Base-by-base conservation (phyloP, 106 monocot genomes). In the Dendrobium huoshanense region DNA sequence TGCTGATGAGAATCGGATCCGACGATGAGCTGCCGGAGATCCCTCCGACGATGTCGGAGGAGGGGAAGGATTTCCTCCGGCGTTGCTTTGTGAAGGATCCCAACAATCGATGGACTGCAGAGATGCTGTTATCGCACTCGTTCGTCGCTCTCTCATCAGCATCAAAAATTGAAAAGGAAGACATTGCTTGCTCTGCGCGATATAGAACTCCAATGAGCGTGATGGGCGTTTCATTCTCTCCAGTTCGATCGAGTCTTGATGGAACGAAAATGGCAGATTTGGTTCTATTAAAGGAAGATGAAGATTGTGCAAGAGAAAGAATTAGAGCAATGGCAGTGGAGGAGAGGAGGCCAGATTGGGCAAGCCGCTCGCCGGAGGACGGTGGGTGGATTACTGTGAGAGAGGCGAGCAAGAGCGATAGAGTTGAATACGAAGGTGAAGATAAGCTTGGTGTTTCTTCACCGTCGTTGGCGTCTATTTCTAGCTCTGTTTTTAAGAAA, bases 61-160 rank as follows among this genome's bases (percentile, higher is more conserved):
- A 78, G 45, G 85, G 85, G 40, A 85, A 79, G 80, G 88, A 88
- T 55, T 88, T 88, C 67, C 49, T 86, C 67, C 54, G 47, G 13
- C 75, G 56, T 20, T 85, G 88, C 58, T 76, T 88, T 9, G 67
- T 76, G 6, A 78, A 48, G 58, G 78, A 85, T 18, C 85, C 85
- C 9, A 45, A 19, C 16, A 58, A 49, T 65, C 80, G 88, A 49
- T 83, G 85, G 88, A 83, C 83, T 20, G 88, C 83, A 0, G 83
- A 83, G 55, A 83, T 85, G 85, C 83, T 88, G 1, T 51, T 83
- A 49, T 20, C 64, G 4, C 88, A 88, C 56, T 83, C 88, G 2
- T 87, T 83, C 40, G 4, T 55, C 27, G 44, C 3, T 10, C 22
- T 41, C n/a, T 22, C n/a, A 43, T 51, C 54, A 0, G 49, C 29